Evolutionary conservation across 2,329 filamentous ascomycete species (phyloP), one percentile per base, ranked within the genome.

Genomic region (Xylariales sp.): DNA sequence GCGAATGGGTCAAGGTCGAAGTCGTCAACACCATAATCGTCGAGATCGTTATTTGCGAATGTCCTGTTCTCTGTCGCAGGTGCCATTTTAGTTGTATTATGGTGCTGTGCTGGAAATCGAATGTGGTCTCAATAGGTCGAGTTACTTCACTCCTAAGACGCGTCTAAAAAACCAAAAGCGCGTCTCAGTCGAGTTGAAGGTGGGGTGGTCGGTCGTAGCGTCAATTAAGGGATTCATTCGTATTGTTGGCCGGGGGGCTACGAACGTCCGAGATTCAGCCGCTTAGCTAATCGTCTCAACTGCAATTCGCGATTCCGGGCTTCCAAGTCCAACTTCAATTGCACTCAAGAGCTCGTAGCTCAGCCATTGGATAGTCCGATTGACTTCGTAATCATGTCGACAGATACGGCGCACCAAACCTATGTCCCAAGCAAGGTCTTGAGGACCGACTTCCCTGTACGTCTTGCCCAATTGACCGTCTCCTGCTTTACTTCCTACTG

Each of bases 391-490:
- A 65, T 49, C 46, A 71, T 70, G 67, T 61, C 68, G 53, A 67
- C 50, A 47, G 52, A 56, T 11, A 44, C 58, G 27, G 57, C 58
- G 43, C 58, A 61, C 44, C 56, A 58, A 55, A 69, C 69, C 20
- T 76, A 82, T 58, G 76, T 87, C 51, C 84, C 86, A 44, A 83
- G 85, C 62, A 94, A 93, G 79, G 76, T 81, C 61, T 70, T 89
- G 55, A 75, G 83, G 63, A 87, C 86, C 56, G 84, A 93, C 46
- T 97, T 87, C 65, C 91, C 91, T 45, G 93, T 97, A 72, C 59
- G 87, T 73, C 24, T 27, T 27, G 24, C 24, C n/a, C 8, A 27
- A 8, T 27, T n/a, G 24, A 27, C 24, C 24, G 24, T n/a, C 8
- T n/a, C 24, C 24, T 27, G 8, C 24, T n/a, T n/a, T n/a, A 25